phyloP scores from a whole-genome alignment of 2,329 filamentous ascomycete genomes.

The Akanthomyces muscarius region DNA sequence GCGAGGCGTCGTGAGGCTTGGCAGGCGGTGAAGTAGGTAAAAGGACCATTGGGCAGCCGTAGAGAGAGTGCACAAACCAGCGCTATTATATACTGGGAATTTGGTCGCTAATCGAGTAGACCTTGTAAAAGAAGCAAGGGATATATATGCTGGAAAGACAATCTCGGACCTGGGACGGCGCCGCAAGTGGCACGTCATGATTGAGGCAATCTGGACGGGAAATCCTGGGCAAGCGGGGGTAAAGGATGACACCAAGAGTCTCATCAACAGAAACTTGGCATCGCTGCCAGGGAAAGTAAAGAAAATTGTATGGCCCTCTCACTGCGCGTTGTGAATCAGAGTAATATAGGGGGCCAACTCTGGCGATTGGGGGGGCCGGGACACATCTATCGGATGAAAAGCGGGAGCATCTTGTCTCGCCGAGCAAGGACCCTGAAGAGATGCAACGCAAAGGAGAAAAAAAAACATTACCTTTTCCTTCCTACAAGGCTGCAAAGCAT shows the following conservation, averaged over 20 bases:
- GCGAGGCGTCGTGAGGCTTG: background rate
- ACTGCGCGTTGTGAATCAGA: background rate
- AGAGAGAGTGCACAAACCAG: background rate
- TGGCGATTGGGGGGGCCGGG: background rate
- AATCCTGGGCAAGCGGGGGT: too few species aligned
- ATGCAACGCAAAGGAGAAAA: background rate
- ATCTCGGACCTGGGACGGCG: too few species aligned
- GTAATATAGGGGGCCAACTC: background rate
- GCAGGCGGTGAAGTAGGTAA: background rate
- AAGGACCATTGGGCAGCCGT: background rate
- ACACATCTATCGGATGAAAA: background rate
- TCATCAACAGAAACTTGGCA: background rate
- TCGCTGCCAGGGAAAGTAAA: background rate
- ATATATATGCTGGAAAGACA: too few species aligned
- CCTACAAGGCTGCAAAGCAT: background rate
- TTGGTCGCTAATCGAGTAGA: too few species aligned
- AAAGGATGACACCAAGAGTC: background rate
- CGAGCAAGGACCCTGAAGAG: background rate
- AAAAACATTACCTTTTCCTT: too few species aligned
- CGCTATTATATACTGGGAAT: background rate
- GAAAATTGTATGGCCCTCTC: background rate
- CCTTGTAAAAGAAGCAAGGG: background rate
- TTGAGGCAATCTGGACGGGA: background rate
- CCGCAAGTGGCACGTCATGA: too few species aligned
- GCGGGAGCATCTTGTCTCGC: background rate